Evolutionary conservation across 345 rosid genomes (phyloP).

Genomic region (Balakata baccata): DNA sequence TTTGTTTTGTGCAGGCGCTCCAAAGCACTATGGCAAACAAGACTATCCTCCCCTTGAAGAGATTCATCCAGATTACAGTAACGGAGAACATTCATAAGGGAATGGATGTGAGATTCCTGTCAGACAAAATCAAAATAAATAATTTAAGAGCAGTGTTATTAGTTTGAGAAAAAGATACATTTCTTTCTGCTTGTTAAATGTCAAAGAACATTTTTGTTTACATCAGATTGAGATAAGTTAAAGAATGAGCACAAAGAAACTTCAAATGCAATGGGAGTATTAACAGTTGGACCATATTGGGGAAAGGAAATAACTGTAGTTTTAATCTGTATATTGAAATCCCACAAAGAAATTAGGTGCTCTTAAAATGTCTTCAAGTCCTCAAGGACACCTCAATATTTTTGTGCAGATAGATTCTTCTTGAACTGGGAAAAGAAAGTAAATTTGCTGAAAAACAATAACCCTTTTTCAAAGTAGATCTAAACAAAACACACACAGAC

Average conservation of each 20-base stretch:
- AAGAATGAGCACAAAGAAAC: no score
- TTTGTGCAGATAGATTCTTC: not conserved
- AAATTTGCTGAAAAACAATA: not conserved
- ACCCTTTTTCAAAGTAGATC: no score
- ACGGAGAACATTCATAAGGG: slow-evolving; percentile 90
- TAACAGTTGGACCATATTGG: no score
- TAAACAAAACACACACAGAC: no score
- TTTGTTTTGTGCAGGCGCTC: slow-evolving; percentile 76
- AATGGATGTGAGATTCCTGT: slow-evolving; percentile 98
- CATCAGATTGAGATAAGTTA: not conserved
- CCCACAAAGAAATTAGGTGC: no score
- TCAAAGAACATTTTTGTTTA: not conserved
- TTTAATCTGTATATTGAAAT: no score
- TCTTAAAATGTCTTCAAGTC: not conserved
- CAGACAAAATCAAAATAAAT: slow-evolving; percentile 17
- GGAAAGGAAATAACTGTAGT: no score
- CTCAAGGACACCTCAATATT: not conserved
- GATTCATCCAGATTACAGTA: slow-evolving; percentile 96
- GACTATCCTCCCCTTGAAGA: slow-evolving; percentile 92
- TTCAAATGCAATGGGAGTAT: no score
- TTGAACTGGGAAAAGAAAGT: not conserved
- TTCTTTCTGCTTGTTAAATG: not conserved
- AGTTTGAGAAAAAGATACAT: not conserved
- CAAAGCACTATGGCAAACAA: slow-evolving; percentile 67
- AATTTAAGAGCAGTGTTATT: slow-evolving; percentile 4